Base-by-base conservation (phyloP, 495 filamentous ascomycete species). In the Saxophila tyrrhenica region DNA sequence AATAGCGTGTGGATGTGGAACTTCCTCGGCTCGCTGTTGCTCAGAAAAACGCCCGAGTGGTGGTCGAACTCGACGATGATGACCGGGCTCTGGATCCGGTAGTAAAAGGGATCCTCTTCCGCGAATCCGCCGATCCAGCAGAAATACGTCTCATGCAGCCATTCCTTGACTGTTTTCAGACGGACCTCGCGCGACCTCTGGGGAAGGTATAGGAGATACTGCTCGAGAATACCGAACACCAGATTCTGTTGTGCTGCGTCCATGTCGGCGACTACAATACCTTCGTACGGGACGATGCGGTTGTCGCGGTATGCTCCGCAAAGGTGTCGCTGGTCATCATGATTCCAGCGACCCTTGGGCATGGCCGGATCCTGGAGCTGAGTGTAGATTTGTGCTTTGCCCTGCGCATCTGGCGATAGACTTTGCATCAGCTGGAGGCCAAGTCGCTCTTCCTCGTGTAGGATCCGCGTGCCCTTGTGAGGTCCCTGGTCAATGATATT, bases 301-400 rank as follows among this genome's bases (percentile, higher is more conserved):
- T 89, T 89, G 61, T 89, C 85, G 32, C 80, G 74, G 65, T 81
- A 84, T 17, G 85, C 84, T 49, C 85, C 85, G 64, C 81, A 82
- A 22, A 87, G 52, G 56, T 87, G 84, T 19, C 84, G 73, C 72
- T 87, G 81, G 64, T 87, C 84, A 61, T 84, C 81, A 50, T 77
- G 78, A 68, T 89, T 87, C 82, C 82, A 86, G 48, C 84, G 74
- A 9, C 56, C 57, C 43, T 60, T 68, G 7, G 78, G 76, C 83
- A 88, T 86, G 1, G 65, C 72, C 3, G 73, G 72, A 51, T 84
- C 81, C 3, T 73, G 68, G 66, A 85, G 73, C 0, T 64, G 24
- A 32, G 70, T 68, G 53, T 74, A 85, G 17, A 78, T 64, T 48
- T 73, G 75, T 16, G 82, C 84, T 23, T 68, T 60, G 0, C 55